These are phyloP conservation scores for Yamadazyma sp. DNA, from an alignment of 1,139 yeast species.

Conservation along the genomic window DNA sequence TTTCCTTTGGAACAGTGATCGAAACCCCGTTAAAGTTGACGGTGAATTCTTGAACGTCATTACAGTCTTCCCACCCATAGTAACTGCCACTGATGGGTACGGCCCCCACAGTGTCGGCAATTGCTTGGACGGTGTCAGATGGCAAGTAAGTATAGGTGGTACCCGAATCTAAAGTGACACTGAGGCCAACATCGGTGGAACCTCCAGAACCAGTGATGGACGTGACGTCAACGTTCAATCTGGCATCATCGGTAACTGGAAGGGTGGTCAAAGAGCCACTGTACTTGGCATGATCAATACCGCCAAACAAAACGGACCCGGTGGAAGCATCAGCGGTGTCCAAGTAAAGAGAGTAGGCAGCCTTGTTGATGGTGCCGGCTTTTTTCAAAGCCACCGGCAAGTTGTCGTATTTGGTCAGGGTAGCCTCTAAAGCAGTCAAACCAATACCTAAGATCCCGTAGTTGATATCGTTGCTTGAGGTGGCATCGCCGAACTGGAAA, in stretches of 20 bases:
- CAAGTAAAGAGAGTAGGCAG: constrained; percentile 37
- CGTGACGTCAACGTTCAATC: constrained; percentile 24
- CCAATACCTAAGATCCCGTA: constrained; percentile 51
- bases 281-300: constrained; percentile 51
- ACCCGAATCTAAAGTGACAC: constrained; percentile 28
- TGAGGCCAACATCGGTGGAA: constrained; percentile 20
- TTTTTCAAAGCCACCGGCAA: constrained; percentile 27
- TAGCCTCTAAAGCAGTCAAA: constrained; percentile 10
- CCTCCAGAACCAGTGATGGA: constrained; percentile 16
- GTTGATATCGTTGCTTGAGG: constrained; percentile 1
- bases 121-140: constrained; percentile 13
- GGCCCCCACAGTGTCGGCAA: constrained; percentile 18
- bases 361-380: constrained; percentile 25
- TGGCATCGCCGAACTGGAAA: constrained; percentile 11
- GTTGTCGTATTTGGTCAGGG: constrained; percentile 20
- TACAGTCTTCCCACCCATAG: constrained; percentile 10
- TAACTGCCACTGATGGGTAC: neutral
- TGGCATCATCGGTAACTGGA: constrained; percentile 20
- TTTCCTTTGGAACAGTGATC: constrained; percentile 26
- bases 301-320: constrained; percentile 51
- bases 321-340: constrained; percentile 20
- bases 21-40: constrained; percentile 32
- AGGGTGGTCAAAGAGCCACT: constrained; percentile 27
- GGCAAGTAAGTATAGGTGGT: constrained; percentile 31
- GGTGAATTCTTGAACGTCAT: constrained; percentile 16